Base-by-base conservation (phyloP, 768 basidiomycete species). In the Agaricus bisporus region DNA sequence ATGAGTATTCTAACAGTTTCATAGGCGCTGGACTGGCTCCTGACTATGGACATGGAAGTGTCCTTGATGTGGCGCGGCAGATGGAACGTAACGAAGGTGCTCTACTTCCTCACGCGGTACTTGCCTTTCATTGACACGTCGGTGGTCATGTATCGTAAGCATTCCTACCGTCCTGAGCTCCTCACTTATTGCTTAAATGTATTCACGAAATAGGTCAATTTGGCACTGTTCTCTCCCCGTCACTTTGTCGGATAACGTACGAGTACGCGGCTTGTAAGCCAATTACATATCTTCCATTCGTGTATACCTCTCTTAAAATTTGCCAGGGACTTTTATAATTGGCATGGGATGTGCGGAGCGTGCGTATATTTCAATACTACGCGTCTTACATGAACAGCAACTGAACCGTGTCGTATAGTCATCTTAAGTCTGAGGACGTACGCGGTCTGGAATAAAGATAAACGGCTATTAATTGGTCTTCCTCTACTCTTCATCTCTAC, bases 1-100 rank as follows among this genome's bases (percentile, higher is more conserved):
- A 8, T 32, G 11, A 32, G 32, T 7, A 11, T 32, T 32, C 11
- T 11, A 32, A 32, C 11, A 4, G 5, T 32, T 20, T 32, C n/a
- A 14, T 20, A 54, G 51, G 51, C 17, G 29, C 37, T 53, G 10
- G 66, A 67, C 54, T 64, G 58, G 56, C 36, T 64, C 28, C 48
- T 66, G 47, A 67, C 65, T 15, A 49, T 66, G 10, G 52, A 60
- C 5, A n/a, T 56, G 14, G 66, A 67, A 48, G 49, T 56, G 9
- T 45, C 42, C 7, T 36, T 56, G 20, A 26, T 56, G 17, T 56
- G 55, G 55, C 17, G 29, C 10, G 28, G 38, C 26, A 26, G 28
- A 35, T 56, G 55, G 55, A 56, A 56, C 18, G 32, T 29, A 9
- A 47, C 50, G 15, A 56, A 56, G 36, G 18, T 56, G 17, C 25